Base-by-base conservation (phyloP, 2,329 filamentous ascomycete species). In the Sphaceloma murrayae region DNA sequence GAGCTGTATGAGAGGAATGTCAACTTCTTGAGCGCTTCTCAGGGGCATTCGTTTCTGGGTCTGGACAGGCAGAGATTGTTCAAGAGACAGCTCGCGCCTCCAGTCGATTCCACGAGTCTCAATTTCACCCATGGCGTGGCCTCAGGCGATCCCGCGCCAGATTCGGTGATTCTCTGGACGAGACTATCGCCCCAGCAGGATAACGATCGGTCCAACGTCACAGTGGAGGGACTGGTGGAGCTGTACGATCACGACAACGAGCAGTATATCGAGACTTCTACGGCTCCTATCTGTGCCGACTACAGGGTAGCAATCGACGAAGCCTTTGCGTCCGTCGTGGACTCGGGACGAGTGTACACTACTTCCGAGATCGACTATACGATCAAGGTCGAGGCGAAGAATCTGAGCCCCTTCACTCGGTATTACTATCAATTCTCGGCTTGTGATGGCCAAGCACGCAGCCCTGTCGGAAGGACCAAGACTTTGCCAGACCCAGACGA, bases 11-110 rank as follows among this genome's bases (percentile, higher is more conserved):
- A 40, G 17, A 54, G 53, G 47, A 83, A 83, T 56, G 58, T 83
- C 48, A 83, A 83, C 62, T 85, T 82, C 58, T 67, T 69, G 40
- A 80, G 74, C 52, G 79, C 80, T 4, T 84, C 80, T 1, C 67
- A 73, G 27, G 70, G 78, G 30, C 80, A 84, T 51, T 69, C 73
- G 3, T 65, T 67, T 27, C 66, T 85, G 6, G 80, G 78, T 4
- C 73, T 85, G 33, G 71, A 78, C 13, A 68, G 82, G 11, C 69
- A 69, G 34, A 75, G 73, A 50, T 72, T 82, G 34, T 68, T 72
- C 32, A 74, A 73, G 57, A 69, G 77, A 26, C 71, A 68, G 14
- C 65, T 64, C 14, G 56, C 64, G 4, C 60, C 66, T 30, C 54
- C 66, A n/a, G 66, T 65, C 49, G 58, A 68, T 8, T 59, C 68